Base-by-base conservation (phyloP, 2,329 filamentous ascomycete genomes). In the Macrophomina pseudophaseolina region DNA sequence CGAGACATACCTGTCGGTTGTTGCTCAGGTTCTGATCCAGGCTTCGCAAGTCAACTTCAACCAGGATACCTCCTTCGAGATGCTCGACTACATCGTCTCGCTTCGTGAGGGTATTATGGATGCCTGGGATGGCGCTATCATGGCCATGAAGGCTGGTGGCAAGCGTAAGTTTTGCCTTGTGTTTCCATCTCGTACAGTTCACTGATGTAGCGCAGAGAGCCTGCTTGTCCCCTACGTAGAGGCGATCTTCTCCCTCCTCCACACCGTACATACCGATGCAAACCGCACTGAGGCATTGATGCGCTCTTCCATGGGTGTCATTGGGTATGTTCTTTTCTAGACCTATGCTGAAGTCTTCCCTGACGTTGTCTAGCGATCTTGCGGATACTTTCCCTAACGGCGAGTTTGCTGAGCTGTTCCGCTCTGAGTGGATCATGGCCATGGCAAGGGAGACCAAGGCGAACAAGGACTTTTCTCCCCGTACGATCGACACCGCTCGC, bases 31-130 rank as follows among this genome's bases (percentile, higher is more conserved):
- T 16, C 85, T 99, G 70, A 93, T 97, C 80, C 94, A 98, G 79
- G 95, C 95, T 66, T 91, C 93, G 18, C 89, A 86, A 52, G 93
- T 99, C 66, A 91, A 90, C 38, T 88, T 92, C 49, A 88, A 88
- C 66, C 86, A 89, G 33, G 93, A 97, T 71, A 90, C 91, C 67
- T 91, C 91, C 60, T 95, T 94, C 73, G 95, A 99, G 81, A 97
- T 98, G 91, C 90, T 94, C 67, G 94, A 98, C 80, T 99, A 99
- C 77, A 90, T 99, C 72, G 88, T 97, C 70, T 97, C 94, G 23
- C 86, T 99, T 58, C 90, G 95, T 64, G 96, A 99, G 78, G 95
- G 94, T 72, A 98, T 99, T 72, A 97, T 98, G 90, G 95, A 99
- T 84, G 95, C 95, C 40, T 99, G 96, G 94, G 93, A 94, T 74